Evolutionary conservation across 768 basidiomycete species (phyloP).

Genomic region (Tulasnella calospora): DNA sequence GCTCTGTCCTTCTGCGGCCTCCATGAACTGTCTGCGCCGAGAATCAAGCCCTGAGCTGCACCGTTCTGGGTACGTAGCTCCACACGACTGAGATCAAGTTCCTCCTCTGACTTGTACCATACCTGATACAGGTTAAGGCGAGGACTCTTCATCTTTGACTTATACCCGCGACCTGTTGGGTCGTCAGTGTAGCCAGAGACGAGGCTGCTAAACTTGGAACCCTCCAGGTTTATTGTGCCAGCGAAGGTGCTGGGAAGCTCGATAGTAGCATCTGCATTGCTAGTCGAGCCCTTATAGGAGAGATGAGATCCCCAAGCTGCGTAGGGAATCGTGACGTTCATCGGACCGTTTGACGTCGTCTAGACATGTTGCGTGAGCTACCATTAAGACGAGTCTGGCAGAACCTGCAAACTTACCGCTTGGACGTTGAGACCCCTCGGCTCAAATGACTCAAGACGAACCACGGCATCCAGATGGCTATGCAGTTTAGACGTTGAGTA

Average conservation of each 20-base stretch:
- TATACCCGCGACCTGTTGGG: not conserved
- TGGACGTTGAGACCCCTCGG: not conserved
- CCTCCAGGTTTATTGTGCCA: not conserved
- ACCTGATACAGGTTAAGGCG: not conserved
- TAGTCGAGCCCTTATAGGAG: not conserved
- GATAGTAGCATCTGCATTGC: not conserved
- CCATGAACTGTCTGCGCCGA: not conserved
- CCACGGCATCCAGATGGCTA: not conserved
- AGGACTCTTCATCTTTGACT: not conserved
- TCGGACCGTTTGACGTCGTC: not conserved
- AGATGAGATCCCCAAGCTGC: not conserved
- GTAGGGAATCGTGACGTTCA: not conserved
- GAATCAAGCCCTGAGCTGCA: not conserved
- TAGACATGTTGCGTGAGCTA: not conserved
- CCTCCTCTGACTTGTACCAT: not conserved
- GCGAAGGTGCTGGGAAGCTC: not conserved
- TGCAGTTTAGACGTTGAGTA: not conserved
- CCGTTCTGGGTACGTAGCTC: not conserved
- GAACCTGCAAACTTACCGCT: not conserved
- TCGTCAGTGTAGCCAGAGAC: not conserved
- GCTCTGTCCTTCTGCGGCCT: not conserved
- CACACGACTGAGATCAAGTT: not conserved
- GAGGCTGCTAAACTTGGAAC: not conserved
- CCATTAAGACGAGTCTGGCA: not conserved
- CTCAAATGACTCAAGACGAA: not conserved